phyloP scores from a whole-genome alignment of 139 green algal genomes.

The Raphidocelis subcapitata region DNA sequence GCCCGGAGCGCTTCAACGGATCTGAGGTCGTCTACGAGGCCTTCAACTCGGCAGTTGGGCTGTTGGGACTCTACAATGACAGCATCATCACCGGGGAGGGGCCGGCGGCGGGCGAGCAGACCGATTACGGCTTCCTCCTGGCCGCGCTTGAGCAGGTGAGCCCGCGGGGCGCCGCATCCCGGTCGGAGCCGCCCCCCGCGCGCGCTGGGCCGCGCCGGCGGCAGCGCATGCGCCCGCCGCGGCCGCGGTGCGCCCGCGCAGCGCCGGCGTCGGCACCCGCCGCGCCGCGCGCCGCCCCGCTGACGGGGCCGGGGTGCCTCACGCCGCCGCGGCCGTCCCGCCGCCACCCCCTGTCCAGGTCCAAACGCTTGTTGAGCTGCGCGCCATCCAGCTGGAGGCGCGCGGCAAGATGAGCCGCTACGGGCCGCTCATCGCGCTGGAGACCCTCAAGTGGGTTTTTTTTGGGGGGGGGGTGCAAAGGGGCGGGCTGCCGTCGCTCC shows the following conservation, averaged over 20 bases:
- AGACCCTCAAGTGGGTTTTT: conserved; percentile 45
- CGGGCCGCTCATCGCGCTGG: conserved; percentile 39
- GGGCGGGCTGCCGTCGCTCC: no score
- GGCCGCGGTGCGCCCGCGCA: neutral
- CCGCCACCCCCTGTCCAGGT: conserved; percentile 29
- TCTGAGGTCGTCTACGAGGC: conserved; percentile 42
- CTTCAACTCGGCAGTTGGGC: conserved; percentile 29
- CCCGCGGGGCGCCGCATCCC: no score
- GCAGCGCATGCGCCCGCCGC: no score
- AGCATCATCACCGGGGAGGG: conserved; percentile 12
- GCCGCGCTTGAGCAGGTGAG: conserved; percentile 32
- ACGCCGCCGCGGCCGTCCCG: neutral
- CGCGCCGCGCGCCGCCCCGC: neutral
- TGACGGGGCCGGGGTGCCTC: neutral
- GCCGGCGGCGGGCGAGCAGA: neutral
- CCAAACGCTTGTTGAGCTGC: conserved; percentile 57
- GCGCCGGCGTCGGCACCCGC: neutral
- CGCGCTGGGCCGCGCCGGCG: no score
- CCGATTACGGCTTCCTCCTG: conserved; percentile 6
- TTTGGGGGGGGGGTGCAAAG: no score
- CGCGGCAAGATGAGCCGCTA: conserved; percentile 49
- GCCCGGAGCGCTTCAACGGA: conserved; percentile 29
- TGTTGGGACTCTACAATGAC: conserved; percentile 33
- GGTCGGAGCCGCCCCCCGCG: no score
- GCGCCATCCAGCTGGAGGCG: conserved; percentile 46